Conservation (phyloP, 23 red algal species). For the Gracilaria domingensis region DNA sequence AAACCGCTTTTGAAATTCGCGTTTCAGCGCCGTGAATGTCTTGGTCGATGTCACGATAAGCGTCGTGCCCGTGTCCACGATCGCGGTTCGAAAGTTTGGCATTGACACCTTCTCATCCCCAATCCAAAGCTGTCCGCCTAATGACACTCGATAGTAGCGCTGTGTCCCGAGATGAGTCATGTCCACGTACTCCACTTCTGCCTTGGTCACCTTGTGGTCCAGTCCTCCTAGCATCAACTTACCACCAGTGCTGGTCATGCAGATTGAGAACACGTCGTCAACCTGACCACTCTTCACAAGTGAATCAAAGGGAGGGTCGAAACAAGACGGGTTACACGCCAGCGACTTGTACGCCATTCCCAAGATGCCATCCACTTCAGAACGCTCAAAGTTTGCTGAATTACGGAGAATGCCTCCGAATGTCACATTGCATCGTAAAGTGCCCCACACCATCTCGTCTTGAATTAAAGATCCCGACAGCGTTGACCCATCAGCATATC, state of each 20-base stretch:
- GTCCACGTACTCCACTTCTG: conserved; percentile 73
- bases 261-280: conserved; percentile 91
- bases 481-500: conserved; percentile 69
- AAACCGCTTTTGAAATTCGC: conserved; percentile 78
- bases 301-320: conserved; percentile 92
- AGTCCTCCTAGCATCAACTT: conserved; percentile 92
- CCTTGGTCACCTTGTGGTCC: conserved; percentile 57
- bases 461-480: conserved; percentile 50
- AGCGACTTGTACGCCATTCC: conserved; percentile 92
- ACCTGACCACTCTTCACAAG: conserved; percentile 79
- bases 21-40: conserved; percentile 59
- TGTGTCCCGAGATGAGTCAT: conserved; percentile 52
- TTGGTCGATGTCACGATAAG: conserved; percentile 78
- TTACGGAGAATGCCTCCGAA: conserved; percentile 86
- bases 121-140: conserved; percentile 69
- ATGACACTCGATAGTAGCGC: conserved; percentile 84
- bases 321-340: conserved; percentile 96
- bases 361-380: conserved; percentile 92
- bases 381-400: conserved; percentile 82
- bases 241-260: conserved; percentile 84
- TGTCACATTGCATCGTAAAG: conserved; percentile 50
- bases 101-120: conserved; percentile 59
- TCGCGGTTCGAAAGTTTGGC: conserved; percentile 75
- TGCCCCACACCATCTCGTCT: conserved; percentile 77
- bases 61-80: conserved; percentile 98